Conservation (phyloP, 352 stramenopile genomes). For the Phytophthora podocarpi region DNA sequence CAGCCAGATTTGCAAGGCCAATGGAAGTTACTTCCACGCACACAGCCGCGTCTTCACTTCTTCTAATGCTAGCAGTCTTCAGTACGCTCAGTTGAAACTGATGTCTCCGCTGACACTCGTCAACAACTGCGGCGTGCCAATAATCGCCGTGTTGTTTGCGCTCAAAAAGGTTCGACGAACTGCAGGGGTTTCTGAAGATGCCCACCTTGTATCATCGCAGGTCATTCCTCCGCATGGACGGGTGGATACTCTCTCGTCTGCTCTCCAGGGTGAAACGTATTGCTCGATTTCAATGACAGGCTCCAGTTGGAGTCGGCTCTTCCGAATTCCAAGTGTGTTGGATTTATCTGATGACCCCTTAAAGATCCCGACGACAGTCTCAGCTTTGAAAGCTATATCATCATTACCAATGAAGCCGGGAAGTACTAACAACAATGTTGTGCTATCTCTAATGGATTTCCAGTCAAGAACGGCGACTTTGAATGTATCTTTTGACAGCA, state of each 20-base stretch:
- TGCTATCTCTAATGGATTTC: constrained; percentile 67
- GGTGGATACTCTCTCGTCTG: constrained; percentile 68
- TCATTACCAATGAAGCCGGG: constrained; percentile 9
- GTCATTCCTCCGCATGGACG: constrained; percentile 52
- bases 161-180: constrained; percentile 79
- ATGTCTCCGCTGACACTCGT: constrained; percentile 72
- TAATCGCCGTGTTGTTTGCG: constrained; percentile 74
- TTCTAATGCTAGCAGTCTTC: constrained; percentile 65
- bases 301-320: constrained; percentile 82
- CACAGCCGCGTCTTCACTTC: constrained; percentile 66
- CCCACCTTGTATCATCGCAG: constrained; percentile 74
- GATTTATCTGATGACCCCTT: constrained; percentile 8
- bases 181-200: constrained; percentile 59
- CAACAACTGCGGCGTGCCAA: constrained; percentile 77
- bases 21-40: constrained; percentile 75
- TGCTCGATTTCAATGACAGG: constrained; percentile 80
- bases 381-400: constrained; percentile 18
- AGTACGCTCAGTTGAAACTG: constrained; percentile 73
- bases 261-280: constrained; percentile 77
- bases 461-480: constrained; percentile 61
- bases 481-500: constrained; percentile 63
- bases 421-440: constrained; percentile 37
- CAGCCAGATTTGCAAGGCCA: constrained; percentile 69
- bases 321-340: constrained; percentile 52
- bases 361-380: background rate